Conservation (phyloP, 139 green algal species). For the Chlorella sp. region DNA sequence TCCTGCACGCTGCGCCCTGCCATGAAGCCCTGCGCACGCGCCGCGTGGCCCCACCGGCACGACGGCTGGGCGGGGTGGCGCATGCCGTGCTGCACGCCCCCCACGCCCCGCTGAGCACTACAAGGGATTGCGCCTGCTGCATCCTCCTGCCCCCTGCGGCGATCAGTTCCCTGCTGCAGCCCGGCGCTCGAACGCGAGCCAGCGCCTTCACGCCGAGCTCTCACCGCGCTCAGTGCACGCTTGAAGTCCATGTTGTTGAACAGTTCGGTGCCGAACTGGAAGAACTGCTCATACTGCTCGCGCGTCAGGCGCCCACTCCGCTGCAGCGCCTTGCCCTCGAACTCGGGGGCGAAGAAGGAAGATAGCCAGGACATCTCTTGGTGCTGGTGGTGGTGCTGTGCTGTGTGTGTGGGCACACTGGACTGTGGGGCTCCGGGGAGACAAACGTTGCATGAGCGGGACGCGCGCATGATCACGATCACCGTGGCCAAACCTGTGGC, state of each 20-base stretch:
- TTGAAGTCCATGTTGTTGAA: slow-evolving; percentile 3
- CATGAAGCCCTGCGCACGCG: background rate
- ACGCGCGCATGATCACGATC: no score
- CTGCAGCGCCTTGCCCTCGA: background rate
- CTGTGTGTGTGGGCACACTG: no score
- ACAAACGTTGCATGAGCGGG: no score
- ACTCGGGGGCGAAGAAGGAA: background rate
- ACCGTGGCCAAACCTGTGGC: no score
- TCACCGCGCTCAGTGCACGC: background rate
- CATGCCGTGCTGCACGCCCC: background rate
- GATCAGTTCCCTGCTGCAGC: no score
- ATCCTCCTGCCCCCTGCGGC: no score
- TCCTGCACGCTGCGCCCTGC: background rate
- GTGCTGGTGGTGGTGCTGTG: background rate
- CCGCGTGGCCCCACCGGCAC: no score
- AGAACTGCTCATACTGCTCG: background rate
- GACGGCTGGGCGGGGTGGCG: background rate
- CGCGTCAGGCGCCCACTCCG: background rate
- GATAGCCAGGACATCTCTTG: background rate
- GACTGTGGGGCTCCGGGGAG: no score
- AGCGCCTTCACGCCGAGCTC: background rate
- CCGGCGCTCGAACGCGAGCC: no score
- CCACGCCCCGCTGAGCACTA: no score
- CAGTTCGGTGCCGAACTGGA: background rate
- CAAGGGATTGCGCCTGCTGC: no score